A percentile compares a stretch with the other conserved stretches of the same genome.
phyloP scores from a whole-genome alignment of 495 filamentous ascomycete genomes.

The Trichoderma reesei region DNA sequence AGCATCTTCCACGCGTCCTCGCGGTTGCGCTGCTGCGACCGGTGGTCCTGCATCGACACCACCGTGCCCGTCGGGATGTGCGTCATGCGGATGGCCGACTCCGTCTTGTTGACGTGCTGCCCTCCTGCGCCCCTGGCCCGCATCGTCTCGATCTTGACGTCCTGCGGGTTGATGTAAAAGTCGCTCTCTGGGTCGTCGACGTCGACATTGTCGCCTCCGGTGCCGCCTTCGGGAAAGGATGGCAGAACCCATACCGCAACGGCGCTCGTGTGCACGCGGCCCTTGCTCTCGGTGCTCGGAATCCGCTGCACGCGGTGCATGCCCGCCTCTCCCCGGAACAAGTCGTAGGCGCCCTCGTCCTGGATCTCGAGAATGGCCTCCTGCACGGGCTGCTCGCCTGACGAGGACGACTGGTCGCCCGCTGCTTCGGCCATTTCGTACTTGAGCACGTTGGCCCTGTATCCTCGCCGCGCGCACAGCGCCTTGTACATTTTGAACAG shows the following conservation, averaged over 20 bases:
- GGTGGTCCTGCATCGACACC: slow-evolving; percentile 83
- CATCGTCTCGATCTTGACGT: slow-evolving; percentile 86
- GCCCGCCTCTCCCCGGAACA: slow-evolving; percentile 76
- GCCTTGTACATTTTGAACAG: slow-evolving; percentile 80
- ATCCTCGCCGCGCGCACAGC: slow-evolving; percentile 55
- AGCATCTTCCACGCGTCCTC: slow-evolving; percentile 78
- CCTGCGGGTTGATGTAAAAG: slow-evolving; percentile 78
- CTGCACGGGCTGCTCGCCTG: slow-evolving; percentile 51
- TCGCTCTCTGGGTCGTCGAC: slow-evolving; percentile 78
- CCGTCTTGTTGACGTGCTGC: slow-evolving; percentile 97
- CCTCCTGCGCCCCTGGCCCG: slow-evolving; percentile 84
- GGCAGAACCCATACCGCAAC: slow-evolving; percentile 87
- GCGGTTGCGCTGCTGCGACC: slow-evolving; percentile 85
- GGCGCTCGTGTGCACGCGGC: slow-evolving; percentile 86
- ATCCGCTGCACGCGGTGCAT: slow-evolving; percentile 93
- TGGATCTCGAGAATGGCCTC: slow-evolving; percentile 88
- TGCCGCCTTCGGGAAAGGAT: slow-evolving; percentile 55
- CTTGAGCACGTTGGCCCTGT: slow-evolving; percentile 38
- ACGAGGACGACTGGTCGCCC: slow-evolving; percentile 45
- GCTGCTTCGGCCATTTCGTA: slow-evolving; percentile 46
- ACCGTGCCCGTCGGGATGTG: slow-evolving; percentile 80
- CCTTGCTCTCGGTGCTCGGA: slow-evolving; percentile 79
- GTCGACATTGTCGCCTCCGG: slow-evolving; percentile 45
- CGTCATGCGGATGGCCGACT: slow-evolving; percentile 87
- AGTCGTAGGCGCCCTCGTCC: slow-evolving; percentile 62